Evolutionary conservation across 31 red algal species (phyloP), one percentile per base, ranked within the genome.

Genomic region (Endocladia muricata): DNA sequence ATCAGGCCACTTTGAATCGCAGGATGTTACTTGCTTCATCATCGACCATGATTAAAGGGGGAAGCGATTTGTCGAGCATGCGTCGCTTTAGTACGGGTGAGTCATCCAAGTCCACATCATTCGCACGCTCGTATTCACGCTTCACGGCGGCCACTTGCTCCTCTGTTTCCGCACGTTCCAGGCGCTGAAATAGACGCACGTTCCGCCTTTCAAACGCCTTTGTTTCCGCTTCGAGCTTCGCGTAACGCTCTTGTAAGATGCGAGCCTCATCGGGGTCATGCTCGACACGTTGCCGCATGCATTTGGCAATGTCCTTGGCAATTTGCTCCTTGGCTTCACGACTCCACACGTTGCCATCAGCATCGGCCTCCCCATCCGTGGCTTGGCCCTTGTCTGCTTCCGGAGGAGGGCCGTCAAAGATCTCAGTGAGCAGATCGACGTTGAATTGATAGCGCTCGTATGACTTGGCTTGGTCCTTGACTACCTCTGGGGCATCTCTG

Each of bases 401-500:
- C 29, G 68, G 22, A 33, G 55, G 61, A 2, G 82, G 59, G 41
- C 76, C 81, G 40, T 85, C 74, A 38, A 77, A 82, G n/a, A 76
- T 76, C 47, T 91, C 76, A 57, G 69, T 71, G 37, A 92, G 56
- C 30, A 85, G 42, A n/a, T 76, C 81, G 11, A 78, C 82, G 43
- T 80, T 84, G 37, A 92, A 79, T 67, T 92, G 78, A 77, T 92
- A 92, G 8, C 88, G 57, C 41, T 78, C 88, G 44, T 76, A 92
- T 7, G 78, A 84, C 38, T 83, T 83, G 1, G 78, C 63, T 71
- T 81, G 70, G 42, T 85, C 72, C 36, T 36, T 38, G 19, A 68
- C 79, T n/a, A 85, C 79, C 37, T 82, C 76, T 28, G 76, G 44
- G 2, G 60, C 39, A 58, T 92, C 79, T 19, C 71, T 73, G 4